phyloP scores from a whole-genome alignment of 78 protist genomes.

The Polysphondylium violaceum region DNA sequence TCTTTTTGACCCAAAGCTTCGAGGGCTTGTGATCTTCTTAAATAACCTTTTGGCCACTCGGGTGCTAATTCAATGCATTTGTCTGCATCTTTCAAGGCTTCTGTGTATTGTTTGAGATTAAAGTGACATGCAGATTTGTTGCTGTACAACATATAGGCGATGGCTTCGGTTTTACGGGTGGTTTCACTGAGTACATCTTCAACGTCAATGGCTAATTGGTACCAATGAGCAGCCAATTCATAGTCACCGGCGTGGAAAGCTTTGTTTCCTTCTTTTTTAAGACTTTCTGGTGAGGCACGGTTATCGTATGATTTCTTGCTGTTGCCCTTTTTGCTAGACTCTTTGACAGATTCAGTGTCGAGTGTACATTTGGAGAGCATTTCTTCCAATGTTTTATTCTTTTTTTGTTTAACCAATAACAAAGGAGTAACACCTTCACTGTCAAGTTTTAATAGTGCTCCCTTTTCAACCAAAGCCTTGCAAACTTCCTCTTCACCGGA shows the following conservation, averaged over 20 bases:
- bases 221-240: slow-evolving; percentile 66
- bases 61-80: slow-evolving; percentile 63
- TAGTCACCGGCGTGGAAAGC: slow-evolving; percentile 41
- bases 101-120: slow-evolving; percentile 18
- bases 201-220: slow-evolving; percentile 57
- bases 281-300: slow-evolving; percentile 41
- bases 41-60: slow-evolving; percentile 67
- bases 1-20: slow-evolving; percentile 57
- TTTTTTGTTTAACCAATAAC: slow-evolving; percentile 21
- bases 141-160: slow-evolving; percentile 30
- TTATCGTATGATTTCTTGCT: not conserved
- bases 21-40: slow-evolving; percentile 46
- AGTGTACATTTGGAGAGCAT: slow-evolving; percentile 2
- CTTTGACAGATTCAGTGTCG: slow-evolving; percentile 39
- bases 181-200: slow-evolving; percentile 47
- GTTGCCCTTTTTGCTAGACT: not conserved
- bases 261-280: slow-evolving; percentile 51
- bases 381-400: slow-evolving; percentile 59
- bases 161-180: not conserved
- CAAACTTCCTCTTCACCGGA: slow-evolving; percentile 32
- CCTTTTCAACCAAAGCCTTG: slow-evolving; percentile 30
- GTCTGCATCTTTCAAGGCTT: slow-evolving; percentile 57
- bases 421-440: slow-evolving; percentile 54
- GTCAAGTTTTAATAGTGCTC: slow-evolving; percentile 55
- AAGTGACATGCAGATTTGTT: slow-evolving; percentile 64